Base-by-base conservation (phyloP, 352 stramenopile species). In the Globisporangium canariense region DNA sequence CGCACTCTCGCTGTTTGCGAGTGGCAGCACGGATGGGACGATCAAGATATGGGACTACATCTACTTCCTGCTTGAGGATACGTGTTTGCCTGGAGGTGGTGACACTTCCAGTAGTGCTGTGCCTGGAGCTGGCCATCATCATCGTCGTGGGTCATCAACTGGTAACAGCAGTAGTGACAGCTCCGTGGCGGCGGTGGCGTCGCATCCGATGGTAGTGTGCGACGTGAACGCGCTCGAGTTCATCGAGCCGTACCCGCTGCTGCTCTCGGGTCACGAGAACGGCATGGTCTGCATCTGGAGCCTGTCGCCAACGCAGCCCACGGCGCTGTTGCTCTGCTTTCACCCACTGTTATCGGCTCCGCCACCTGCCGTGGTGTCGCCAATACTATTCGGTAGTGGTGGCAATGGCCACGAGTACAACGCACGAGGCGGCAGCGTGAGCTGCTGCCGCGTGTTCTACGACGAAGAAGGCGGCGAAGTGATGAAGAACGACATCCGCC, bases 21-120 rank as follows among this genome's bases (percentile, higher is more conserved):
- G 79, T 14, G 85, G 79, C 16, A 77, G 78, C 13, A 78, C 74
- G 0, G 83, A 92, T 34, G 83, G 81, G 10, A 45, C 54, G 11
- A 86, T 94, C 58, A 91, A 94, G 61, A 81, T 94, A n/a, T 94
- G 85, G 85, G 85, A 94, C 68, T 92, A 92, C 52, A 78, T 93
- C 54, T 93, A 89, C 56, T 93, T 93, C 45, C 64, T 93, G 16
- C 76, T 92, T 0, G 85, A 93, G 51, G 81, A 92, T 34, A 76
- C 66, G 22, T 88, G 81, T 51, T 67, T 53, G 0, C 55, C 68
- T 41, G 28, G 50, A 2, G 25, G 16, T 41, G 16, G 28, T 13
- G 7, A 10, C n/a, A 18, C 20, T 18, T n/a, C 2, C n/a, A 25
- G 56, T 28, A 43, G 4, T 22, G 20, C 16, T 22, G 36, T 41